Evolutionary conservation across 768 basidiomycete genomes (phyloP), one percentile per base, ranked within the genome.

Genomic region (Naganishia vishniacii): DNA sequence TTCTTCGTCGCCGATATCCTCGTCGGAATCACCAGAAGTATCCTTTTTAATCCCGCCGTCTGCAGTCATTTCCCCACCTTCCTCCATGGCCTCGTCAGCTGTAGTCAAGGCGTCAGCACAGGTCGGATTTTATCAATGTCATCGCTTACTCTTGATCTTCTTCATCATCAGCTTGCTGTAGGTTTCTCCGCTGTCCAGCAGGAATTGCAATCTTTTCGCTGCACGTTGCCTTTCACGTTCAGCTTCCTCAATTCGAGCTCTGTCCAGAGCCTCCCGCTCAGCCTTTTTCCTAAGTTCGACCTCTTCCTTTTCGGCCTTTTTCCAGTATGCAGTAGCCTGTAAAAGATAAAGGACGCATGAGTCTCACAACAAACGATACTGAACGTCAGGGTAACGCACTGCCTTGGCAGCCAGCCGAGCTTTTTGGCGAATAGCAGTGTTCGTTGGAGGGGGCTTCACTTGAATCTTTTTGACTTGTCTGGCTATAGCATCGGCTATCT

Each of bases 91-190:
- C 18, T 67, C 65, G 31, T 67, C 59, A 53, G 65, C 65, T 66
- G 44, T n/a, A n/a, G n/a, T n/a, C n/a, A n/a, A n/a, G n/a, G n/a
- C n/a, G n/a, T n/a, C n/a, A n/a, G n/a, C n/a, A n/a, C n/a, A n/a
- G n/a, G n/a, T n/a, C n/a, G n/a, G n/a, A n/a, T n/a, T n/a, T n/a
- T n/a, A n/a, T n/a, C 34, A 15, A 37, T 37, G 34, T 37, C n/a
- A n/a, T n/a, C 15, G 7, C 75, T 45, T 41, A 69, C 78, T 79
- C 69, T 79, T 79, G 66, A 81, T 83, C 79, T 98, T 98, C 79
- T 86, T 95, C 32, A 94, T 94, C 64, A 99, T 92, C 82, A 99
- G 98, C 80, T 99, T 95, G 69, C 90, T 92, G 79, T 98, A 99
- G 8, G 98, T 83, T 76, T 99, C 95, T 3, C 95, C 98, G 78